Percentiles rank a stretch among this genome's conserved stretches.
Evolutionary conservation across 176 grass and related monocot species (phyloP).

Genomic region (Eleusine indica): DNA sequence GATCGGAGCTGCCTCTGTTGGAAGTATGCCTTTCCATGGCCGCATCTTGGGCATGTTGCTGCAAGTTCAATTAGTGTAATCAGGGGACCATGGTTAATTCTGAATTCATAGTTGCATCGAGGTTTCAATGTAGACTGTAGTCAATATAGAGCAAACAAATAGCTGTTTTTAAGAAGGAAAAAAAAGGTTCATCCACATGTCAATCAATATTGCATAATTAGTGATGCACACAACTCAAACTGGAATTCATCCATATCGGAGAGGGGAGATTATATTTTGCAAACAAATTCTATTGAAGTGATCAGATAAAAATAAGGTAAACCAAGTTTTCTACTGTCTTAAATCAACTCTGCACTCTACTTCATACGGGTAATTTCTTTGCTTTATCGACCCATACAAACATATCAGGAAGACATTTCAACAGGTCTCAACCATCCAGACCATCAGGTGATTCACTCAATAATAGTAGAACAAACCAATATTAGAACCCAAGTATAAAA

Average conservation of each 20-base stretch:
- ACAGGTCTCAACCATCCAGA: not conserved
- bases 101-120: slow-evolving; percentile 2
- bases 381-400: slow-evolving; percentile 2
- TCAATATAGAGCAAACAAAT: not conserved
- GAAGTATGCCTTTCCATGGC: slow-evolving; percentile 68
- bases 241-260: too few species aligned
- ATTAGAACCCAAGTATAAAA: not conserved
- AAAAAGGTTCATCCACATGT: not conserved
- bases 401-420: not conserved
- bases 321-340: not conserved
- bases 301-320: not conserved
- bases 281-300: not conserved
- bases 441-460: not conserved
- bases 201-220: not conserved
- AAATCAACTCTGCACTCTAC: not conserved
- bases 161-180: not conserved
- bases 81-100: slow-evolving; percentile 5
- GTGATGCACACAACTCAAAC: not conserved
- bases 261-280: too few species aligned
- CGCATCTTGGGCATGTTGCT: slow-evolving; percentile 67
- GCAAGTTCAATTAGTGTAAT: slow-evolving; percentile 21
- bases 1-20: slow-evolving; percentile 58
- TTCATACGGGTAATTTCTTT: not conserved
- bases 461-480: not conserved
- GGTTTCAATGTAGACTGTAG: not conserved